Conservation (phyloP, 805 yeast species). For the Deakozyma indianensis region DNA sequence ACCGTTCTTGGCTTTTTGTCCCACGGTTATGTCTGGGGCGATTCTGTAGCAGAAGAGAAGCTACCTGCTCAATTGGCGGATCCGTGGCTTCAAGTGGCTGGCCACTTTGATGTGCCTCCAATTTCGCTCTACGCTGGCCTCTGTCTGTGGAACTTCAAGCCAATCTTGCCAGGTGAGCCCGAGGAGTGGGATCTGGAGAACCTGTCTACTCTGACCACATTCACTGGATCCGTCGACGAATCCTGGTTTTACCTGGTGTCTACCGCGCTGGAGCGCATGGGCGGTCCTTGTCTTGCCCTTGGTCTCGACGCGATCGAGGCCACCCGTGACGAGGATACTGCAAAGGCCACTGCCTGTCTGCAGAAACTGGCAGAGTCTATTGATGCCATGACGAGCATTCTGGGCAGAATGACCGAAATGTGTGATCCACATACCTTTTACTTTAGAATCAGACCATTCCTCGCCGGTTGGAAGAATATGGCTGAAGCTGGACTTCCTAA, state of each 20-base stretch:
- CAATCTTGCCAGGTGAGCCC: slow-evolving; percentile 33
- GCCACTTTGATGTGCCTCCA: slow-evolving; percentile 62
- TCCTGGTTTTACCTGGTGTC: slow-evolving; percentile 87
- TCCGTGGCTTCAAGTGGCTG: slow-evolving; percentile 51
- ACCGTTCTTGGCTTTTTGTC: slow-evolving; percentile 64
- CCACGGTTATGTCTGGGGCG: slow-evolving; percentile 87
- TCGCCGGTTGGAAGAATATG: slow-evolving; percentile 95
- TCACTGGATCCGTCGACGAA: slow-evolving; percentile 83
- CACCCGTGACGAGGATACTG: slow-evolving; percentile 33
- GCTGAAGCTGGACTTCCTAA: slow-evolving; percentile 64
- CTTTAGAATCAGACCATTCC: slow-evolving; percentile 70
- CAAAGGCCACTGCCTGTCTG: slow-evolving; percentile 30
- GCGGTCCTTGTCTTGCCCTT: slow-evolving; percentile 52
- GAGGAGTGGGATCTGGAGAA: slow-evolving; percentile 43
- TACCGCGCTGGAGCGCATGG: slow-evolving; percentile 71
- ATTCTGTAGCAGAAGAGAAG: slow-evolving; percentile 33
- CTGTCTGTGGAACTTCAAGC: slow-evolving; percentile 76
- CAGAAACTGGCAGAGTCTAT: slow-evolving; percentile 61
- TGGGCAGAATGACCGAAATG: slow-evolving; percentile 80
- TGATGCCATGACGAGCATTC: slow-evolving; percentile 54
- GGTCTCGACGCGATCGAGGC: slow-evolving; percentile 56
- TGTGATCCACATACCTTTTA: slow-evolving; percentile 91
- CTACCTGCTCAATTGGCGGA: slow-evolving; percentile 56
- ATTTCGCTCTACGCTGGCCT: slow-evolving; percentile 78
- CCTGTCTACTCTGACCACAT: slow-evolving; percentile 67